Evolutionary conservation across 2,329 filamentous ascomycete genomes (phyloP).

Genomic region (Monosporascus sp.): DNA sequence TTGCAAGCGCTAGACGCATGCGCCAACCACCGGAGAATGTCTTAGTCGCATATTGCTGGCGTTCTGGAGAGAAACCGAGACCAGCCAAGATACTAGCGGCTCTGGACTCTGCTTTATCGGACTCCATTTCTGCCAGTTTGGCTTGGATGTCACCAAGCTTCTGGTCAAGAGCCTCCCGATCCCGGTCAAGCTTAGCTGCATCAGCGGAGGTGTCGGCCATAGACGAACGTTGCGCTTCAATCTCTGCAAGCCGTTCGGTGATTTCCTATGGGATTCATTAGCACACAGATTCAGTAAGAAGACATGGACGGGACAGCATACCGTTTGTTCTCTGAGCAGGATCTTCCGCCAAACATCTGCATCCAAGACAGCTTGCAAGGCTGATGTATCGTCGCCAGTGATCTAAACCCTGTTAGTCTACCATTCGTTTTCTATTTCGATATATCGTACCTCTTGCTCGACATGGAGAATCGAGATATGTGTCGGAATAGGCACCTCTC

Average conservation of each 20-base stretch:
- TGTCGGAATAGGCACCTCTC: slow-evolving; percentile 91
- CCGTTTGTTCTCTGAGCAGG: slow-evolving; percentile 79
- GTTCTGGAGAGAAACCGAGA: slow-evolving; percentile 90
- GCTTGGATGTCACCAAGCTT: slow-evolving; percentile 86
- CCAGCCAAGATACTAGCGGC: slow-evolving; percentile 95
- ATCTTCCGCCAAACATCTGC: slow-evolving; percentile 99
- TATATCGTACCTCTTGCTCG: slow-evolving; percentile 76
- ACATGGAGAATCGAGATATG: slow-evolving; percentile 99
- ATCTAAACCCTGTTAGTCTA: slow-evolving; percentile 51
- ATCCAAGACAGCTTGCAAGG: slow-evolving; percentile 90
- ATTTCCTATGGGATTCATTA: slow-evolving; percentile 61
- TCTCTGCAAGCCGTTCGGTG: slow-evolving; percentile 63
- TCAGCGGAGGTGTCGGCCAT: slow-evolving; percentile 91
- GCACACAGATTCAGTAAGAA: background rate
- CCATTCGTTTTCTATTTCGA: background rate
- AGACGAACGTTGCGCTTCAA: slow-evolving; percentile 72
- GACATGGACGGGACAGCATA: slow-evolving; percentile 36
- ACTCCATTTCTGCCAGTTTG: slow-evolving; percentile 97
- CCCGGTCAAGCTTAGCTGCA: slow-evolving; percentile 76
- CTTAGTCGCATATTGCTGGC: slow-evolving; percentile 89
- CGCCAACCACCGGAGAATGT: slow-evolving; percentile 99
- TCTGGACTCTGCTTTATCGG: slow-evolving; percentile 93
- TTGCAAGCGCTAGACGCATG: slow-evolving; percentile 91
- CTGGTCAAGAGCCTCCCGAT: slow-evolving; percentile 84
- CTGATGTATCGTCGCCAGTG: slow-evolving; percentile 89